Conservation (phyloP, 1,284 basidiomycete genomes). For the Ustilago nuda region DNA sequence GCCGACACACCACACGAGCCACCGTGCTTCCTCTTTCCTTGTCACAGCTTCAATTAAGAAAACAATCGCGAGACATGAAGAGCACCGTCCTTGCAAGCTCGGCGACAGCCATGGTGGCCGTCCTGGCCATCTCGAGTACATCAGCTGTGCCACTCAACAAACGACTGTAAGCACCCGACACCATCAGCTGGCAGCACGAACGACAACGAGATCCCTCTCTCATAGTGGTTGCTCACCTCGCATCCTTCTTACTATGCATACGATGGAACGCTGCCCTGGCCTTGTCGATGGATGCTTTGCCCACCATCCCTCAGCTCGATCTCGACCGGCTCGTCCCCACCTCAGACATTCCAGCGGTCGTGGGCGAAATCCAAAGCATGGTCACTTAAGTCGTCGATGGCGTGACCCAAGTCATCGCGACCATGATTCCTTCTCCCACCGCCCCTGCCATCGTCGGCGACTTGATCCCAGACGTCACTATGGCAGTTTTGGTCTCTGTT, state of each 20-base stretch:
- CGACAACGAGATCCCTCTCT: neutral
- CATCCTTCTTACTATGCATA: neutral
- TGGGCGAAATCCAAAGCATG: conserved; percentile 22
- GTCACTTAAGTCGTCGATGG: conserved; percentile 36
- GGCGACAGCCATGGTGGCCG: conserved; percentile 29
- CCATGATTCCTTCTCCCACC: conserved; percentile 28
- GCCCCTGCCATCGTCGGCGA: conserved; percentile 8
- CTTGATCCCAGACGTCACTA: conserved; percentile 10
- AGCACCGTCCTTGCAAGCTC: conserved; percentile 19
- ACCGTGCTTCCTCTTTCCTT: neutral
- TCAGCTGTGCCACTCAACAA: conserved; percentile 37
- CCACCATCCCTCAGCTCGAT: conserved; percentile 23
- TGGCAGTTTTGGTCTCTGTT: conserved; percentile 5
- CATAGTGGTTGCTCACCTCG: neutral
- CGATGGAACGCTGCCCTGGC: conserved; percentile 20
- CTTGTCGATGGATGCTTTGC: conserved; percentile 29
- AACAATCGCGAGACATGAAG: conserved; percentile 14
- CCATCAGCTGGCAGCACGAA: neutral
- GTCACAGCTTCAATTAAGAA: neutral
- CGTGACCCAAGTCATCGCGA: conserved; percentile 39
- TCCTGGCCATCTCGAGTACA: conserved; percentile 30
- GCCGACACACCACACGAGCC: neutral
- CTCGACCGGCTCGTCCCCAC: conserved; percentile 29
- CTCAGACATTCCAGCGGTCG: conserved; percentile 18
- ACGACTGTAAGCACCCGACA: conserved; percentile 38